Percentiles rank a stretch among this genome's conserved stretches.
These are phyloP conservation scores for Silene coronaria DNA, from an alignment of 179 eudicot species.

Conservation along the genomic window DNA sequence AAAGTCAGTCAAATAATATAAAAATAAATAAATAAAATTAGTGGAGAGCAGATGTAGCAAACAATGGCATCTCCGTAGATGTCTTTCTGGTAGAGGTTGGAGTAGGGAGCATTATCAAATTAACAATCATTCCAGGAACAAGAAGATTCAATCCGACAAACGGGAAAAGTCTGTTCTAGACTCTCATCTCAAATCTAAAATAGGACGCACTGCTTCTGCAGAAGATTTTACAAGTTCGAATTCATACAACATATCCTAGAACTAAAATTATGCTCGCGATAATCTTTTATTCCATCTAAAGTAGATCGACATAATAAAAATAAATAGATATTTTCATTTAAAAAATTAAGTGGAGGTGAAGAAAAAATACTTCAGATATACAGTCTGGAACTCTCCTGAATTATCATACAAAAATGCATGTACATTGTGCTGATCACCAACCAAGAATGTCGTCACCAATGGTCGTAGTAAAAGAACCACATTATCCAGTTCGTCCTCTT, in stretches of 20 bases:
- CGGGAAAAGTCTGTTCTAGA: too few relatives aligned
- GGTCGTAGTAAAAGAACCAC: neutral
- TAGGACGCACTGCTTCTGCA: neutral
- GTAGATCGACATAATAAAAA: neutral
- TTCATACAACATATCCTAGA: neutral
- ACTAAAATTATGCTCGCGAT: neutral
- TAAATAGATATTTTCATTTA: neutral
- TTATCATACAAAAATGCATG: conserved; percentile 2
- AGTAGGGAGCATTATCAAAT: too few relatives aligned
- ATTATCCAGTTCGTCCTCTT: neutral
- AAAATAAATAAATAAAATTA: too few relatives aligned
- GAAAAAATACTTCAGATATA: neutral
- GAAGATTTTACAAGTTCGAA: neutral
- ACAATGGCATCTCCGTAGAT: too few relatives aligned
- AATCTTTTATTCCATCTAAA: neutral
- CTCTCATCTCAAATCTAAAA: too few relatives aligned
- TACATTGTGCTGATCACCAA: neutral
- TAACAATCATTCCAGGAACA: too few relatives aligned
- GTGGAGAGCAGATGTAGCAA: too few relatives aligned
- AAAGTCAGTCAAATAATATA: too few relatives aligned
- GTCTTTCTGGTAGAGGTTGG: too few relatives aligned
- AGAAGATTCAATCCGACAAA: too few relatives aligned
- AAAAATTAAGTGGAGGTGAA: conserved; percentile 4
- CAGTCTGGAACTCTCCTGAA: neutral
- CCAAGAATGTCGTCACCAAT: neutral